Conservation (phyloP, 768 basidiomycete genomes). For the Tricholomella constricta region DNA sequence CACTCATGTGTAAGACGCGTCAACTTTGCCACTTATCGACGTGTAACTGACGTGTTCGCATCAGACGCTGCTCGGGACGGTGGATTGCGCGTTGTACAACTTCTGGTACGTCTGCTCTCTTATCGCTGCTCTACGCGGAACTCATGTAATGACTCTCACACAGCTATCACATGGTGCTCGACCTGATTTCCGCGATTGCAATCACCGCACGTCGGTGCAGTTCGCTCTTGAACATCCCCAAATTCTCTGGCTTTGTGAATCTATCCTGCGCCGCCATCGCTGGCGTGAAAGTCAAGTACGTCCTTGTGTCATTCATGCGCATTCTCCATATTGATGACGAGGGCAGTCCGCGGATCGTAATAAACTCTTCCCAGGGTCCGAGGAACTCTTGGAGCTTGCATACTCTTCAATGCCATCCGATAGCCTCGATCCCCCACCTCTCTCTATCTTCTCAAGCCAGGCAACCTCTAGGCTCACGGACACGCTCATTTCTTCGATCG, state of each 20-base stretch:
- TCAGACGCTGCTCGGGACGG: conserved; percentile 80
- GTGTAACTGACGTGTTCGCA: conserved; percentile 20
- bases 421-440: conserved; percentile 42
- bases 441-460: conserved; percentile 43
- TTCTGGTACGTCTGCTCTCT: conserved; percentile 49
- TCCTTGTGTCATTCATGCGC: conserved; percentile 15
- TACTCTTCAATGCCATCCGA: conserved; percentile 39
- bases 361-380: conserved; percentile 35
- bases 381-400: conserved; percentile 39
- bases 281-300: conserved; percentile 62
- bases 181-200: conserved; percentile 71
- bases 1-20: conserved; percentile 75
- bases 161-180: conserved; percentile 72
- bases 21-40: conserved; percentile 11
- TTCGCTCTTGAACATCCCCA: conserved; percentile 63
- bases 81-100: conserved; percentile 62
- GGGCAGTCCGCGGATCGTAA: conserved; percentile 41
- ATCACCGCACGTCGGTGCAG: conserved; percentile 72
- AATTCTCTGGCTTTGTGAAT: conserved; percentile 72
- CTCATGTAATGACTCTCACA: conserved; percentile 2
- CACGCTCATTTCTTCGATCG: conserved; percentile 56
- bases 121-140: conserved; percentile 6
- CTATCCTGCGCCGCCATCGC: conserved; percentile 59
- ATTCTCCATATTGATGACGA: conserved; percentile 14
- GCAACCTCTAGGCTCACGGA: conserved; percentile 46